Evolutionary conservation across 371 early-diverging fungal genomes (phyloP), one percentile per base, ranked within the genome.

Genomic region (Syncephalastrum monosporum): DNA sequence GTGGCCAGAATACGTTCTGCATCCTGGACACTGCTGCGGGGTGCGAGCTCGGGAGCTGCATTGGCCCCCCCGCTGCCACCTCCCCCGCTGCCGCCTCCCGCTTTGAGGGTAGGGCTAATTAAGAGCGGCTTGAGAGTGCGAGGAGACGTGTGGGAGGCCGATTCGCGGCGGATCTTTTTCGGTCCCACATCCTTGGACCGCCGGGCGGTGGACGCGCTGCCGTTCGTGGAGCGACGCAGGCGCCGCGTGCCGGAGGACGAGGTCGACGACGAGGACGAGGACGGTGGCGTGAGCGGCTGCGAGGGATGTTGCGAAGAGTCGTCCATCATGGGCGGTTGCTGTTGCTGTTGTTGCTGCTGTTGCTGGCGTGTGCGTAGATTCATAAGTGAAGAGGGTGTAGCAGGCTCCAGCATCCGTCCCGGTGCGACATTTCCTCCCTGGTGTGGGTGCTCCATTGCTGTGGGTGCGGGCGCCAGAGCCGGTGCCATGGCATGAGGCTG

Each of bases 321-420:
- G 8, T 33, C 38, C 38, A 33, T 33, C 38, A 33, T 12, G 10
- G 38, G 10, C 38, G 38, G 38, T 5, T 50, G 19, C 38, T 42
- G 41, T 61, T 55, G 15, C 57, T 5, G 38, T 47, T 50, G 19
- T 38, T 42, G 41, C 59, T 55, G 15, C 55, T 56, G 1, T 21
- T 55, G 16, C 61, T 62, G 38, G 38, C 38, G 38, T 5, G 38
- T 33, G 12, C 38, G 38, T 33, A 33, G 12, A 19, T 67, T 75
- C 86, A 86, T 86, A 38, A 87, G 57, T 10, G 84, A 84, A 1
- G 82, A 77, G 14, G 86, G 86, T 0, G 86, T 90, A 6, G 81
- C 83, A 23, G 85, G 88, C 29, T 78, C 82, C 45, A 83, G 46
- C 38, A 33, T 33, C 38, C 38, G 10, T n/a, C 19, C 23, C 14